A percentile compares a stretch with the other conserved stretches of the same genome.
phyloP scores from a whole-genome alignment of 1,284 basidiomycete species.

The Sparassis latifolia region DNA sequence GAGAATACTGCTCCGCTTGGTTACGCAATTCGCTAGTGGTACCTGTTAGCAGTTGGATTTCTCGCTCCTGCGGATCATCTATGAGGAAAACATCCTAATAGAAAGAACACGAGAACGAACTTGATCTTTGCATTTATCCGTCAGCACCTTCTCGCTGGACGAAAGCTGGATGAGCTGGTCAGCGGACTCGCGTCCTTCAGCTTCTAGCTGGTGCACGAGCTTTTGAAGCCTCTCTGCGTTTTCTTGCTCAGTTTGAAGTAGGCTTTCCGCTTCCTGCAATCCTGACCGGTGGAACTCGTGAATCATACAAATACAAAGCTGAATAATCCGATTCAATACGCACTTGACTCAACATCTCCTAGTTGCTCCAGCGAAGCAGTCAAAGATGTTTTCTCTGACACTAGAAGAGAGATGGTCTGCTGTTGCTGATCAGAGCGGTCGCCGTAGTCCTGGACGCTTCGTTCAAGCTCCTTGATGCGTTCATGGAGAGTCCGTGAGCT shows the following conservation, averaged over 20 bases:
- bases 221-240: conserved; percentile 34
- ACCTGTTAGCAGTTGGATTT: conserved; percentile 54
- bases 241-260: conserved; percentile 38
- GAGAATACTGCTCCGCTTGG: conserved; percentile 46
- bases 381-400: conserved; percentile 31
- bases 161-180: conserved; percentile 36
- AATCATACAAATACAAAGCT: not conserved
- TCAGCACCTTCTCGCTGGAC: conserved; percentile 45
- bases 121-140: conserved; percentile 57
- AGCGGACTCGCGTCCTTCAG: conserved; percentile 24
- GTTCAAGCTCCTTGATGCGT: conserved; percentile 20
- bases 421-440: conserved; percentile 25
- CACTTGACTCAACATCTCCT: conserved; percentile 28
- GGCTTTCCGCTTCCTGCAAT: conserved; percentile 36
- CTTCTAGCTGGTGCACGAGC: conserved; percentile 36
- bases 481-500: conserved; percentile 14
- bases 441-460: conserved; percentile 15
- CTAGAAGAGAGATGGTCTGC: conserved; percentile 33
- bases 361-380: conserved; percentile 27
- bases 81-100: not conserved
- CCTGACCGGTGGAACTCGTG: conserved; percentile 27
- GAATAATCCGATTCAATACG: conserved; percentile 6
- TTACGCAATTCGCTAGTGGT: conserved; percentile 47
- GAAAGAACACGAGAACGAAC: conserved; percentile 27
- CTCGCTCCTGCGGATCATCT: conserved; percentile 46